phyloP scores from a whole-genome alignment of 495 filamentous ascomycete species.

The Trichodelitschia bisporula region DNA sequence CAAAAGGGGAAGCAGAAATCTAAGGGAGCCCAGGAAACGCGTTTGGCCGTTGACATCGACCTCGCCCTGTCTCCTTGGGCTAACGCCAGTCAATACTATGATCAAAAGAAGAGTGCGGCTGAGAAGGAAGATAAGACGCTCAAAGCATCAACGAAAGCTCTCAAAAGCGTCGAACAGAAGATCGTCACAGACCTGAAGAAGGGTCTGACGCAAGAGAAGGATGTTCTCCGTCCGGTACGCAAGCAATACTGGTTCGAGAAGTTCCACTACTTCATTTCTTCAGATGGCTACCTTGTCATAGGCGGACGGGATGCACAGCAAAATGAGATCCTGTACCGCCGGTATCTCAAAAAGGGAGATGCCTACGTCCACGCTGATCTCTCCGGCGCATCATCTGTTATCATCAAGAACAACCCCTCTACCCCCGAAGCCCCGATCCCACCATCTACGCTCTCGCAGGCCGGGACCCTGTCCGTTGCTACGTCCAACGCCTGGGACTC shows the following conservation, averaged over 20 bases:
- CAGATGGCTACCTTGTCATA: constrained; percentile 82
- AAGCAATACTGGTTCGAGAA: constrained; percentile 90
- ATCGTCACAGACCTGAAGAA: constrained; percentile 65
- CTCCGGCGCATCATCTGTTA: constrained; percentile 53
- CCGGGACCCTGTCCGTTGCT: constrained; percentile 58
- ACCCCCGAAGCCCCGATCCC: constrained; percentile 65
- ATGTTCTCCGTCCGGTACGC: constrained; percentile 57
- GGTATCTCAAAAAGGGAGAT: constrained; percentile 69
- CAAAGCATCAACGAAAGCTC: constrained; percentile 54
- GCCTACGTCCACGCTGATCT: constrained; percentile 81
- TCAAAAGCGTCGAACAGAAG: constrained; percentile 78
- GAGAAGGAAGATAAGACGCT: constrained; percentile 70
- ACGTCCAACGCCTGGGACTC: constrained; percentile 84
- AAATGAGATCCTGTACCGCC: constrained; percentile 69
- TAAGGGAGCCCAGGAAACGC: constrained; percentile 19
- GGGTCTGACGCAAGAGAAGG: constrained; percentile 76
- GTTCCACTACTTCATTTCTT: constrained; percentile 82
- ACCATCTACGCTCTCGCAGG: constrained; percentile 75
- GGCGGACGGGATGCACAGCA: constrained; percentile 73
- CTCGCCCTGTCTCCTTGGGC: constrained; percentile 59
- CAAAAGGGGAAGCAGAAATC: constrained; percentile 13
- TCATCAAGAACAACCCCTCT: constrained; percentile 62
- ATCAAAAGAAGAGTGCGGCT: constrained; percentile 59
- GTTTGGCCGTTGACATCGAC: constrained; percentile 57
- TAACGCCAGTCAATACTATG: constrained; percentile 81